Evolutionary conservation across 2,329 filamentous ascomycete species (phyloP), one percentile per base, ranked within the genome.

Genomic region (Rugonectria rugulosa): DNA sequence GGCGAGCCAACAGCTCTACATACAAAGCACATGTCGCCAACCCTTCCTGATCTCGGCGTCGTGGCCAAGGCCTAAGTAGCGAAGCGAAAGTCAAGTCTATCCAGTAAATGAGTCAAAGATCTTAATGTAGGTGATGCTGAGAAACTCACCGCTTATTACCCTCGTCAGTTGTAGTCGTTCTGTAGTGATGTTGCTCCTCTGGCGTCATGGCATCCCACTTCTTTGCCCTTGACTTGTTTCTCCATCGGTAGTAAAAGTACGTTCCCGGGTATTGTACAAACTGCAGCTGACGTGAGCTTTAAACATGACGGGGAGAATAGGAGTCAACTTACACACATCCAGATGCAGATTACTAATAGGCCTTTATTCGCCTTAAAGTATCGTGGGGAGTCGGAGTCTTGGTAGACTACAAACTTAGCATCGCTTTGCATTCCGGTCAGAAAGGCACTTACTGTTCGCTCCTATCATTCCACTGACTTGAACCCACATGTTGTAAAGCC

Each of bases 401-500:
- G 73, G 46, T 75, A 75, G 42, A 74, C 71, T 74, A 14, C 4
- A 24, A 5, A 21, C 4, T 54, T 6, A 54, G 40, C 11, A 4
- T n/a, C n/a, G n/a, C n/a, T 10, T 10, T 6, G 19, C 3, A 1
- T 8, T 8, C 9, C 23, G 10, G 9, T 4, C n/a, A 24, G 4
- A 27, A 11, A 27, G 26, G 26, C 7, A 56, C 70, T 65, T 26
- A 73, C 71, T 73, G 42, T 75, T 74, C 12, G 72, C 71, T 19
- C 71, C 71, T 20, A 75, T 73, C 68, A 75, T 75, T 21, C 70
- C 73, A 17, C 72, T 74, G 15, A 72, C 71, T 61, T 75, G 72
- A 43, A 75, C 72, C 53, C 62, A 73, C 72, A 76, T 75, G 57
- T 86, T 87, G 61, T 86, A 86, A 2, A 84, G 69, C 2, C 79